Percentiles rank a stretch among this genome's conserved stretches.
phyloP scores from a whole-genome alignment of 345 rosid species.

The Eucalyptus regnans region DNA sequence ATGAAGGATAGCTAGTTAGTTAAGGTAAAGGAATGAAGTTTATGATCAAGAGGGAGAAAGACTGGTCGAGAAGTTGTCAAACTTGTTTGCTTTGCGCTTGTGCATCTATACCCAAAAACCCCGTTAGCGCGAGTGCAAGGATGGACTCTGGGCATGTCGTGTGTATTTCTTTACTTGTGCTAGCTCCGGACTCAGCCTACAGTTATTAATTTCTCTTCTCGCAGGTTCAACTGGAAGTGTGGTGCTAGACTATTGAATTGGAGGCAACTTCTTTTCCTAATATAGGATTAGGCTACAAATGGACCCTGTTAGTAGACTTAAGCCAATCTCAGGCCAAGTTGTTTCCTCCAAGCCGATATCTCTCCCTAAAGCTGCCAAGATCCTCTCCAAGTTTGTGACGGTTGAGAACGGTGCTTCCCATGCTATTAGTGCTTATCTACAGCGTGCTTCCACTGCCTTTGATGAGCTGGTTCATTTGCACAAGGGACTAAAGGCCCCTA shows the following conservation, averaged over 20 bases:
- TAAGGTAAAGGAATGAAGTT: neutral
- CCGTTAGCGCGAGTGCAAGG: neutral
- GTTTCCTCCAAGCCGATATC: neutral
- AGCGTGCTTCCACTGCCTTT: neutral
- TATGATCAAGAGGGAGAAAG: neutral
- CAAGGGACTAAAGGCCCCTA: neutral
- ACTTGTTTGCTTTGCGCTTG: neutral
- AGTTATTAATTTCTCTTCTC: neutral
- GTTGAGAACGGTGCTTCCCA: neutral
- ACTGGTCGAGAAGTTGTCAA: neutral
- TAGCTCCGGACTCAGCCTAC: neutral
- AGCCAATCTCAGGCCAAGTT: neutral
- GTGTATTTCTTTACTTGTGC: neutral
- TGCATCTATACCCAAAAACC: neutral
- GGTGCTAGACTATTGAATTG: neutral
- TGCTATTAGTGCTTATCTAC: neutral
- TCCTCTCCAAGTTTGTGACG: slow-evolving; percentile 1
- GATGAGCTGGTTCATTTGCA: slow-evolving; percentile 4
- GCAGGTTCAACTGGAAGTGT: neutral
- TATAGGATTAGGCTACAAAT: neutral
- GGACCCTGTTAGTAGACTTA: neutral
- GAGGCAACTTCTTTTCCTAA: neutral
- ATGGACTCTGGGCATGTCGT: neutral
- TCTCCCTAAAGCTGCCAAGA: slow-evolving; percentile 4
- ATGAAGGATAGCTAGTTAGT: neutral